These are phyloP conservation scores for Heterobasidion occidentale DNA, from an alignment of 1,284 basidiomycete genomes.

Conservation along the genomic window DNA sequence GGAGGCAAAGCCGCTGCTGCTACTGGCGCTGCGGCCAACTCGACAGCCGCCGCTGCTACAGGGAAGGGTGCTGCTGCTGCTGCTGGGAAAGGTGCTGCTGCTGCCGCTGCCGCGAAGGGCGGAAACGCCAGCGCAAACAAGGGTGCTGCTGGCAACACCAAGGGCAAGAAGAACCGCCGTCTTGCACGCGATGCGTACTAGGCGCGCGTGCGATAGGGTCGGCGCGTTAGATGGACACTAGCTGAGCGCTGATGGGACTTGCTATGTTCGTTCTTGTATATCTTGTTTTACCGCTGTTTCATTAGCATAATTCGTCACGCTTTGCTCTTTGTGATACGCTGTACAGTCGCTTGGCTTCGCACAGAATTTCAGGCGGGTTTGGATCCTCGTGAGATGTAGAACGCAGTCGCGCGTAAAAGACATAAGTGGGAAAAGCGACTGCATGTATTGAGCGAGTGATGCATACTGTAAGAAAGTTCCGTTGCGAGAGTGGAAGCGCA, in stretches of 20 bases:
- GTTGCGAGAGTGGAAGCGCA: too few relatives aligned
- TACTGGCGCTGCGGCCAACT: constrained; percentile 4
- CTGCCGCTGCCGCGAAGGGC: constrained; percentile 1
- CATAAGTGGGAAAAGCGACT: too few relatives aligned
- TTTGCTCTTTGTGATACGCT: constrained; percentile 4
- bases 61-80: constrained; percentile 6
- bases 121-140: background rate
- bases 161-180: constrained; percentile 7
- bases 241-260: background rate
- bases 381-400: background rate
- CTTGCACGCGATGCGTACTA: background rate
- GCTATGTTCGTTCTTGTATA: constrained; percentile 1
- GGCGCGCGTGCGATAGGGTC: background rate
- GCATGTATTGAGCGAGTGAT: too few relatives aligned
- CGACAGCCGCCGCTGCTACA: constrained; percentile 2
- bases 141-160: background rate
- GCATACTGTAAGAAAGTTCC: too few relatives aligned
- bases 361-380: background rate
- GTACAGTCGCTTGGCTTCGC: constrained; percentile 3
- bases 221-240: too few relatives aligned
- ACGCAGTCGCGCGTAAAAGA: too few relatives aligned
- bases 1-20: constrained; percentile 4
- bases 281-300: background rate
- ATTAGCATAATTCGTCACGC: background rate
- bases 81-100: constrained; percentile 8